Base-by-base conservation (phyloP, 805 yeast genomes). In the Nakazawaea ernobii region DNA sequence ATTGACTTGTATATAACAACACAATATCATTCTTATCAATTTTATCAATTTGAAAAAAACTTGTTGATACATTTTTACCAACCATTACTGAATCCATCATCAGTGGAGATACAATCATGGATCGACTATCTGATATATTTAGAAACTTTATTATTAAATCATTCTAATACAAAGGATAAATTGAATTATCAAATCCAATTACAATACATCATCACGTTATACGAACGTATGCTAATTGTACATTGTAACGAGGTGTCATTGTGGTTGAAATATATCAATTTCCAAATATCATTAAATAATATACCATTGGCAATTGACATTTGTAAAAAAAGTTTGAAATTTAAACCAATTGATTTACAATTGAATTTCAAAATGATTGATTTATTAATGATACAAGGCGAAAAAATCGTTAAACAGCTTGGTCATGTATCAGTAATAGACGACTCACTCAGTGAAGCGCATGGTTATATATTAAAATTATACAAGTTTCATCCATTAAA, bases 71-170 rank as follows among this genome's bases (percentile, higher is more conserved):
- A 7, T 73, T 64, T 51, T 74, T 59, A 53, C 65, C 63, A 27
- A 67, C 71, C 1, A 56, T 62, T 69, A 2, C 50, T 39, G 53
- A 59, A 32, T 53, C 63, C 27, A 42, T 59, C 52, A 52, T 74
- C 56, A 20, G 73, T 76, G 43, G 86, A 84, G 53, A 56, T 83
- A 17, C 74, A 72, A 15, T 68, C 65, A 9, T 84, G 95, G 80
- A 76, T 72, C 45, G 60, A 67, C 28, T 88, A 84, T 59, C 55
- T 85, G 33, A 73, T 73, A 52, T 77, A 70, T 48, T 63, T 79
- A 33, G 88, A 46, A 44, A 55, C 44, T 8, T 32, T 38, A 35
- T 10, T 41, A 10, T 15, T 40, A 14, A 35, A 11, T 13, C 39
- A 38, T 32, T 46, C 47, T 10, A 36, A 46, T 15, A 57, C 56